These are phyloP conservation scores for Metrosideros polymorpha DNA, from an alignment of 441 rosid species.

Conservation along the genomic window DNA sequence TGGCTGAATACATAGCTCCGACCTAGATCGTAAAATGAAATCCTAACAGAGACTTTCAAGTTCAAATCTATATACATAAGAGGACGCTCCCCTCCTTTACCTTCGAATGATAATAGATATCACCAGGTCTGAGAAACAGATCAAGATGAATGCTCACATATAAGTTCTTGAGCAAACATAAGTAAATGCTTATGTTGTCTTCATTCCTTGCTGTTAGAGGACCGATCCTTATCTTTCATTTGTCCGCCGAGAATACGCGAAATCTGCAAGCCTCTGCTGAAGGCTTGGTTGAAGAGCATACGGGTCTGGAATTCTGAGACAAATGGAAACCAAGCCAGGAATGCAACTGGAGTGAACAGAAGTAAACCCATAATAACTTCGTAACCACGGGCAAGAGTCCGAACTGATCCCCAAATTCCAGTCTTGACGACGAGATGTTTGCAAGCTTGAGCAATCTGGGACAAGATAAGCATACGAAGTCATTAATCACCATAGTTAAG, in stretches of 20 bases:
- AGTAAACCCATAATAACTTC: conserved; percentile 93
- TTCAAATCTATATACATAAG: not conserved
- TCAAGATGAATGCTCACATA: not conserved
- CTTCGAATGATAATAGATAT: not conserved
- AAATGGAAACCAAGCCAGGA: conserved; percentile 97
- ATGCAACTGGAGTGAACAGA: conserved; percentile 93
- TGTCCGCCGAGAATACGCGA: conserved; percentile 98
- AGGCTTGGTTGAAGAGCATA: conserved; percentile 98
- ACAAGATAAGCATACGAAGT: not conserved
- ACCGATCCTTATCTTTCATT: conserved; percentile 45
- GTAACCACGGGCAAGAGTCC: conserved; percentile 88
- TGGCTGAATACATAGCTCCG: not conserved
- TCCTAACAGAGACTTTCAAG: not conserved
- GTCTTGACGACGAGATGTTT: conserved; percentile 58
- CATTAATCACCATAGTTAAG: not conserved
- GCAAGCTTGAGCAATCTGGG: conserved; percentile 92
- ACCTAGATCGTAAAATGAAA: not conserved
- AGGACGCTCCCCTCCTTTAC: not conserved
- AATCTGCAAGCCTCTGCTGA: conserved; percentile 98
- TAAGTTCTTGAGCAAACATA: not conserved
- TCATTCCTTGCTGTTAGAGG: conserved; percentile 76
- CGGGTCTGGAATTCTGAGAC: conserved; percentile 99
- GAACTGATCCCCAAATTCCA: conserved; percentile 92
- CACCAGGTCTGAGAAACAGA: not conserved
- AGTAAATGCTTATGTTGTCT: not conserved